Evolutionary conservation across 2,329 filamentous ascomycete genomes (phyloP), one percentile per base, ranked within the genome.

Genomic region (Phaeosphaeria sp.): DNA sequence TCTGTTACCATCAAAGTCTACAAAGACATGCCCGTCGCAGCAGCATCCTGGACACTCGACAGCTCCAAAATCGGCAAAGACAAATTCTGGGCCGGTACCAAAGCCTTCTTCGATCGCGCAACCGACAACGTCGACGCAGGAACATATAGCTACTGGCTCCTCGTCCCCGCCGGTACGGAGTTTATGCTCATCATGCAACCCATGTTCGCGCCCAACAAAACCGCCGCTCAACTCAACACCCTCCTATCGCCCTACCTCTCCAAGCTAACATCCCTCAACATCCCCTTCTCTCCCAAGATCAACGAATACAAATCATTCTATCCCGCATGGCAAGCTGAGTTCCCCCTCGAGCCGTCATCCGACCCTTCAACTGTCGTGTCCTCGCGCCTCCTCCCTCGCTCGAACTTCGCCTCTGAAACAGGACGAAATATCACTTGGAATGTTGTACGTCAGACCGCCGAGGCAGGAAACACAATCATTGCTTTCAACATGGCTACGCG

Each of bases 1-100:
- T 69, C 66, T 4, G 65, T 72, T 9, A 69, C 59, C 2, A 54
- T 73, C 22, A 68, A 69, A 53, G 69, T 64, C 6, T 69, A 61
- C 51, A 68, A 68, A 18, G 68, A 71, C 17, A 56, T 67, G 27
- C 67, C 67, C 2, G 66, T 65, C 6, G 61, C 71, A 9, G 61
- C 67, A 0, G 74, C 74, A 2, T 76, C 74, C 60, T 69, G 71
- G 50, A 68, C 69, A 0, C 57, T 73, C 1, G 67, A 73, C 21
- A 65, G 65, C 18, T 43, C 69, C 1, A 71, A 67, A 13, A 58
- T 69, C 15, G 39, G 72, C 60, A 50, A 58, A 74, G 53, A 76
- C 63, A 66, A 52, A 9, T 75, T 76, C 62, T 74, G 69, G 56
- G 57, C 64, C 1, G 64, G 66, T 2, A 51, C 60, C 2, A 63